Evolutionary conservation across 352 stramenopile genomes (phyloP), one percentile per base, ranked within the genome.

Genomic region (Phytophthora idaei): DNA sequence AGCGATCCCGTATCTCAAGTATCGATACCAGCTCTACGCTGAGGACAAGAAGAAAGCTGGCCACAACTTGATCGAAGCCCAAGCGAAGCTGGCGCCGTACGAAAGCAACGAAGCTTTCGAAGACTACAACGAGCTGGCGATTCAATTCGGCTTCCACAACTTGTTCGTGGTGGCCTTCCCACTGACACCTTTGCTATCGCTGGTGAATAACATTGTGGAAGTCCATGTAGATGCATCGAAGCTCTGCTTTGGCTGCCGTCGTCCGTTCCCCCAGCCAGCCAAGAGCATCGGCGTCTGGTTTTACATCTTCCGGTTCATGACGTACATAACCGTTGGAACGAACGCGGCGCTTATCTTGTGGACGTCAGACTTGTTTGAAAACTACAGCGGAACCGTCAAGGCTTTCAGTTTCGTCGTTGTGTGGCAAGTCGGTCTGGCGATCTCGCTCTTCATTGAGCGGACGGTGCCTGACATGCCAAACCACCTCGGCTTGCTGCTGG

Each of bases 141-240:
- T 97, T 50, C 92, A 98, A 86, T 98, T 98, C 51, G 93, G 95
- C 34, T 98, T 97, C 62, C 89, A 98, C 50, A 98, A 88, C 50
- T 67, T 98, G 42, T 98, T 98, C 65, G 92, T 96, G 0, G 85
- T 90, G 7, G 93, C 92, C 21, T 98, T 98, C 68, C 95, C 95
- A 8, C 67, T 98, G 48, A 97, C 93, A 25, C 88, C 92, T 29
- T 57, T 98, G 36, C 73, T 98, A 34, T 90, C 91, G 7, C 77
- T 97, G 49, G 53, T 86, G 32, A 97, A 97, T 59, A 97, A 98
- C 69, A 78, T 96, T 15, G 71, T 95, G 29, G 93, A 98, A 73
- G 80, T 97, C n/a, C 89, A 97, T 55, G 81, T 94, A 11, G 89
- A 97, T 57, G 81, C 88, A 11, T 61, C 53, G 8, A 71, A 80